Base-by-base conservation (phyloP, 1,139 yeast species). In the Hyphopichia khmerensis region DNA sequence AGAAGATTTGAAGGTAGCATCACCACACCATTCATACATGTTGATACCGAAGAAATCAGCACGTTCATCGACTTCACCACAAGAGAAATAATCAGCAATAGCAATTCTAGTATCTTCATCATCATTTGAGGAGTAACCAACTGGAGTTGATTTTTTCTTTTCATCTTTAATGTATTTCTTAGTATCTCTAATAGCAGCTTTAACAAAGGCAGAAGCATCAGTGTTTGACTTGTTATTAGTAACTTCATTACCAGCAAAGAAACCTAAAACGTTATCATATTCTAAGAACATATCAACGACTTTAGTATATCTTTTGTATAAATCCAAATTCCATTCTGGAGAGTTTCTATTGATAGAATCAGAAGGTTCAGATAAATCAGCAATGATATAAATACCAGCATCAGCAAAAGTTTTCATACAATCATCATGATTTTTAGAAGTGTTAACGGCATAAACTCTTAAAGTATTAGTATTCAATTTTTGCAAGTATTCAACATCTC, bases 1-100 rank as follows among this genome's bases (percentile, higher is more conserved):
- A 38, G 96, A 87, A 14, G 60, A 49, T 39, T 65, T 49, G 71
- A 74, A 89, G 44, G 80, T 63, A 23, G 93, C 80, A 36, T 66
- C 55, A 52, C 96, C 96, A 77, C 97, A 90, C 96, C 96, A 90
- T 72, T 87, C 95, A 75, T 90, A 90, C 89, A 87, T 87, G 79
- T 90, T 90, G 59, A 89, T 83, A 72, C 96, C 96, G 64, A 87
- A 89, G 73, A 90, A 88, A 66, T 90, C 96, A 43, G 95, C 95
- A 53, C 77, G 75, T 37, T 65, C 82, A 42, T 76, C 84, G 19
- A 64, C 67, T 47, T 74, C 79, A 64, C 93, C 93, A 69, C 96
- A 88, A 59, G 87, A 80, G 65, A 89, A 85, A 72, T 87, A 89
- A 60, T 84, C 83, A 42, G 96, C 96, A 51, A 86, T 77, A 34